phyloP scores from a whole-genome alignment of 805 yeast genomes.

The Kuraishia ogatae region DNA sequence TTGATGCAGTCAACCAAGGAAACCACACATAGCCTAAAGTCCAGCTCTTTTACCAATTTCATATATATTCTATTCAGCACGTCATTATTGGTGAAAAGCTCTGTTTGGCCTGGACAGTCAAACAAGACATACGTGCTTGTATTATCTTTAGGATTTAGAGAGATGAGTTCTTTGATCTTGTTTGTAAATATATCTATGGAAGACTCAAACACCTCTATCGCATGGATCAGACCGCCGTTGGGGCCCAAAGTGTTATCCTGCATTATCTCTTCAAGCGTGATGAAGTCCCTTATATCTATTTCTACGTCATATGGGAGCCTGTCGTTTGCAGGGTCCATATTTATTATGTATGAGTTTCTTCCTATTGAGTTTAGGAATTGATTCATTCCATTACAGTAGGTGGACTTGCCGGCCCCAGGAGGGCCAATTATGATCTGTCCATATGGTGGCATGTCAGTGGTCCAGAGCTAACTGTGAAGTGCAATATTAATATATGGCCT shows the following conservation, averaged over 20 bases:
- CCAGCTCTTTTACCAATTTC: constrained; percentile 51
- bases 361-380: constrained; percentile 95
- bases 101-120: constrained; percentile 96
- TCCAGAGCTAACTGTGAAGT: too few species aligned
- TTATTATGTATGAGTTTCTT: constrained; percentile 73
- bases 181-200: constrained; percentile 50
- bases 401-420: constrained; percentile 96
- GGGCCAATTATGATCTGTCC: constrained; percentile 96
- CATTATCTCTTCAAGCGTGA: constrained; percentile 54
- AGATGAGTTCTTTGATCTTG: constrained; percentile 47
- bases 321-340: constrained; percentile 80
- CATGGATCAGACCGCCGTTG: constrained; percentile 85
- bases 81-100: constrained; percentile 83
- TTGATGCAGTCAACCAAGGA: constrained; percentile 78
- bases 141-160: constrained; percentile 30
- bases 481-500: too few species aligned
- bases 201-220: constrained; percentile 59
- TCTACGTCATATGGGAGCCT: constrained; percentile 44
- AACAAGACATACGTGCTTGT: constrained; percentile 57
- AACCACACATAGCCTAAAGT: constrained; percentile 74
- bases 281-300: constrained; percentile 46
- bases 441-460: constrained; percentile 39
- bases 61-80: constrained; percentile 64
- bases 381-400: constrained; percentile 86
- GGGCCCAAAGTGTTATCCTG: constrained; percentile 47